phyloP scores from a whole-genome alignment of 805 yeast species.

The Candida tibetensis region DNA sequence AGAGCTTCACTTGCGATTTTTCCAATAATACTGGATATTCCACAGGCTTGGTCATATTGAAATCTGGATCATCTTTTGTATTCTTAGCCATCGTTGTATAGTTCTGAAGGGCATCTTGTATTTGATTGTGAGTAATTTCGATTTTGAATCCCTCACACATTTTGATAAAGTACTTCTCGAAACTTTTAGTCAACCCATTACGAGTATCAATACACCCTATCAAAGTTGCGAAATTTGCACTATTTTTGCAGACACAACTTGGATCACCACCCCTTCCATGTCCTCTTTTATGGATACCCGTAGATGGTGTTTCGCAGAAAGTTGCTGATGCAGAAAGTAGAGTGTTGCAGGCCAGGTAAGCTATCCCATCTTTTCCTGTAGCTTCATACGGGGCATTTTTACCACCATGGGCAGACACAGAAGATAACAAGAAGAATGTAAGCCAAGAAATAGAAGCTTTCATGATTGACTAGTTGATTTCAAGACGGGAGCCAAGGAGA shows the following conservation, averaged over 20 bases:
- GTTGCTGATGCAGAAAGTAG: no score
- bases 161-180: slow-evolving; percentile 10
- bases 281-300: no score
- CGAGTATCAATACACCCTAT: slow-evolving; percentile 24
- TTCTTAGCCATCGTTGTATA: slow-evolving; percentile 16
- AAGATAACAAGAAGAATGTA: no score
- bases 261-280: not conserved
- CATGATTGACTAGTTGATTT: no score
- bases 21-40: not conserved
- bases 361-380: no score
- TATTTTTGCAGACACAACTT: slow-evolving; percentile 24
- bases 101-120: slow-evolving; percentile 12
- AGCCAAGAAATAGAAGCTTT: no score
- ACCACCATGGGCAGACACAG: no score
- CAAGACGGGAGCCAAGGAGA: no score
- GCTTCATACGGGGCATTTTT: no score
- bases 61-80: slow-evolving; percentile 13
- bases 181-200: slow-evolving; percentile 9
- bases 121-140: slow-evolving; percentile 18
- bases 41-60: not conserved
- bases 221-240: slow-evolving; percentile 28
- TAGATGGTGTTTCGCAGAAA: no score
- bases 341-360: no score
- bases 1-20: not conserved
- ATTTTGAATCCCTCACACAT: slow-evolving; percentile 18